Evolutionary conservation across 441 rosid species (phyloP).

Genomic region (Populus hybrid): DNA sequence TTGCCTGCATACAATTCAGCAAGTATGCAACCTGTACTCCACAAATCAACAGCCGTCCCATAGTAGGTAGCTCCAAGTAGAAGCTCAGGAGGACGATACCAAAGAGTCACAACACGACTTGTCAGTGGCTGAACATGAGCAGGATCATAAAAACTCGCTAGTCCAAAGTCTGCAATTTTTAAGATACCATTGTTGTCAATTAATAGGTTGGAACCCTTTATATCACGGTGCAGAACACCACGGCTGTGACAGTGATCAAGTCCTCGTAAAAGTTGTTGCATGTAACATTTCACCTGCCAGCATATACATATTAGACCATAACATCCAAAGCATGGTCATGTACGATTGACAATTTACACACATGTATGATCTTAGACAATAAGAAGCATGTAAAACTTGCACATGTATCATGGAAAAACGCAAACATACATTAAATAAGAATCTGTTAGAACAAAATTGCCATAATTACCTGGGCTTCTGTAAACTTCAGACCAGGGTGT

Average conservation of each 20-base stretch:
- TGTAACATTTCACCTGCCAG: constrained; percentile 82
- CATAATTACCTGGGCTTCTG: constrained; percentile 70
- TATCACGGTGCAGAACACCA: constrained; percentile 89
- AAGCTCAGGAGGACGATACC: constrained; percentile 98
- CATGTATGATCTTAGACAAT: neutral
- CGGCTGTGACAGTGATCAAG: constrained; percentile 93
- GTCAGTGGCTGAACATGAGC: constrained; percentile 69
- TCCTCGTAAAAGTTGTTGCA: constrained; percentile 79
- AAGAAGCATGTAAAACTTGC: neutral
- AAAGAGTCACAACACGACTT: constrained; percentile 94
- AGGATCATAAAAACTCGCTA: constrained; percentile 84
- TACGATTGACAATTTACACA: neutral
- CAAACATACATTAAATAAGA: neutral
- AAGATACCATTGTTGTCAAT: constrained; percentile 84
- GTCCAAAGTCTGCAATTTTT: constrained; percentile 95
- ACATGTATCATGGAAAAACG: neutral
- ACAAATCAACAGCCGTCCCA: constrained; percentile 85
- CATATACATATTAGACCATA: constrained; percentile 6
- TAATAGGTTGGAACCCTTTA: constrained; percentile 91
- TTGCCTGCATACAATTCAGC: constrained; percentile 94
- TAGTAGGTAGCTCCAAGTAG: constrained; percentile 89
- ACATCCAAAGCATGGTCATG: neutral
- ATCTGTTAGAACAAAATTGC: neutral
- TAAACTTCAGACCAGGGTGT: constrained; percentile 77
- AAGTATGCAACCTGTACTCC: constrained; percentile 97